Evolutionary conservation across 805 yeast genomes (phyloP).

Genomic region (Kazachstania martiniae): DNA sequence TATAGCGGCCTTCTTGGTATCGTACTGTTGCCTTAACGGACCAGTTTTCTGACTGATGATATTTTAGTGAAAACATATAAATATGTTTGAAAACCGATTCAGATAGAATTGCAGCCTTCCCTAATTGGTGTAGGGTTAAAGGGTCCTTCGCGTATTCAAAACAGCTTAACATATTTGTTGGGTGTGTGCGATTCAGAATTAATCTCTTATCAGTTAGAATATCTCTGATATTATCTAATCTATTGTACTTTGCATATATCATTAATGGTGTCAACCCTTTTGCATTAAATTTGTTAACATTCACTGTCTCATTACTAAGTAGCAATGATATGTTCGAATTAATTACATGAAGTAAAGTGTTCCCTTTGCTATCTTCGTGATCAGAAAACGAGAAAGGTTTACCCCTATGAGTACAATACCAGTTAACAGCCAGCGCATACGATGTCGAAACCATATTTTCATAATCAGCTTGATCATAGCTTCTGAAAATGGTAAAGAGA

Average conservation of each 20-base stretch:
- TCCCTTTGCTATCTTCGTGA: slow-evolving; percentile 66
- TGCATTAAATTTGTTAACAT: slow-evolving; percentile 51
- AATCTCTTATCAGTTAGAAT: slow-evolving; percentile 42
- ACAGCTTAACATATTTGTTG: slow-evolving; percentile 29
- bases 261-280: slow-evolving; percentile 59
- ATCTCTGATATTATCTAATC: slow-evolving; percentile 45
- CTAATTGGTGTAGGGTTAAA: slow-evolving; percentile 9
- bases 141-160: slow-evolving; percentile 37
- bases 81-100: slow-evolving; percentile 7
- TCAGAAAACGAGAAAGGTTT: slow-evolving; percentile 36
- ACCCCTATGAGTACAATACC: slow-evolving; percentile 29
- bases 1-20: background rate
- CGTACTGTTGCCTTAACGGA: slow-evolving; percentile 4
- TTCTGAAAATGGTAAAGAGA: slow-evolving; percentile 60
- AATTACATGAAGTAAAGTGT: slow-evolving; percentile 66
- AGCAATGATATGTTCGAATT: slow-evolving; percentile 37
- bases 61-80: slow-evolving; percentile 12
- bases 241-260: slow-evolving; percentile 57
- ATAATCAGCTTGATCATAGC: slow-evolving; percentile 70
- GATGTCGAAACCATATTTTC: slow-evolving; percentile 35
- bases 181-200: slow-evolving; percentile 26
- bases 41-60: slow-evolving; percentile 8
- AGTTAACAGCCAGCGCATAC: slow-evolving; percentile 33
- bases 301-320: slow-evolving; percentile 24
- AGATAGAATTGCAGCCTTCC: slow-evolving; percentile 6